Evolutionary conservation across 805 yeast genomes (phyloP).

Genomic region (Naumovozyma castellii): DNA sequence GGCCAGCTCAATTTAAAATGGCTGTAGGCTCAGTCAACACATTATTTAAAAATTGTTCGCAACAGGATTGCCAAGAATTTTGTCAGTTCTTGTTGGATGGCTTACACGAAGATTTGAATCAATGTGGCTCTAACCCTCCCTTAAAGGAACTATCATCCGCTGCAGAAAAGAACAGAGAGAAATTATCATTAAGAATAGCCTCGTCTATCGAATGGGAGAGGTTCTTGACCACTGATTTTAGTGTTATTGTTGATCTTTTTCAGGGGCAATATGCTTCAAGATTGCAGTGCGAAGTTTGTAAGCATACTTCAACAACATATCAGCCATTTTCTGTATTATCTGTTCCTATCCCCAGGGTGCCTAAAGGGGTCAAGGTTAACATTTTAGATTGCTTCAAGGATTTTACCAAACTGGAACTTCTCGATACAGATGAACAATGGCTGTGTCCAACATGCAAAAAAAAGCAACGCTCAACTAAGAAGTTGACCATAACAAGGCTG

Average conservation of each 20-base stretch:
- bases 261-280: slow-evolving; percentile 85
- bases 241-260: slow-evolving; percentile 71
- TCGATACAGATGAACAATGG: slow-evolving; percentile 81
- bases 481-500: slow-evolving; percentile 62
- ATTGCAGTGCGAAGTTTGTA: slow-evolving; percentile 63
- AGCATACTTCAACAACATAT: slow-evolving; percentile 74
- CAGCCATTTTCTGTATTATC: slow-evolving; percentile 74
- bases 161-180: slow-evolving; percentile 67
- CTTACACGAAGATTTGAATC: slow-evolving; percentile 82
- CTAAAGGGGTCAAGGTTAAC: slow-evolving; percentile 23
- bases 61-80: slow-evolving; percentile 92
- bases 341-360: slow-evolving; percentile 58
- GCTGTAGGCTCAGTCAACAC: slow-evolving; percentile 63
- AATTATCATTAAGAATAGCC: slow-evolving; percentile 66
- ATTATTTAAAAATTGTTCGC: slow-evolving; percentile 71
- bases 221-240: slow-evolving; percentile 69
- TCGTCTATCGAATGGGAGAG: slow-evolving; percentile 92
- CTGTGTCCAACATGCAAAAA: slow-evolving; percentile 66
- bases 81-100: slow-evolving; percentile 82
- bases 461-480: slow-evolving; percentile 58
- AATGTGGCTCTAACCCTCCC: slow-evolving; percentile 46
- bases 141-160: slow-evolving; percentile 52
- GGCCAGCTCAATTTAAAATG: slow-evolving; percentile 60
- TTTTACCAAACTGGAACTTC: slow-evolving; percentile 65
- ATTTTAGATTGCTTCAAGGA: slow-evolving; percentile 65